Evolutionary conservation across 1,284 basidiomycete genomes (phyloP).

Genomic region (Apiotrichum gamsii): DNA sequence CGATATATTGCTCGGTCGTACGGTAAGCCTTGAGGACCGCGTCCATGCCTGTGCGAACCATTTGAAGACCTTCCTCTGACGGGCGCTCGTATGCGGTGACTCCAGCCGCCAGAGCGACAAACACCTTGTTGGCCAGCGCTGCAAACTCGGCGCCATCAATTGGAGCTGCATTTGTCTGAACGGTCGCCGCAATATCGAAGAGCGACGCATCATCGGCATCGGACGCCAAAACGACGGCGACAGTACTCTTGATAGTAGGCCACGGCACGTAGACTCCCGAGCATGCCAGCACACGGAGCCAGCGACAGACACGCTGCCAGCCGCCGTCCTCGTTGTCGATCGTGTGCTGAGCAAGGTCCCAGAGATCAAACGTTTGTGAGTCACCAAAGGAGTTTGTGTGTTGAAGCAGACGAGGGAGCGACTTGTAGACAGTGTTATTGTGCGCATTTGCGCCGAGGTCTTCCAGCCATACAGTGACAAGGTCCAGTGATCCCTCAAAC

Average conservation of each 20-base stretch:
- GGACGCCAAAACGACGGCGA: slow-evolving; percentile 12
- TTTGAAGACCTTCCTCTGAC: slow-evolving; percentile 1
- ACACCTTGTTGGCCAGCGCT: slow-evolving; percentile 20
- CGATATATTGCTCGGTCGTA: slow-evolving; percentile 17
- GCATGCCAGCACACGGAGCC: slow-evolving; percentile 60
- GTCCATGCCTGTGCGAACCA: slow-evolving; percentile 7
- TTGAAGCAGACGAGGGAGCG: slow-evolving; percentile 58
- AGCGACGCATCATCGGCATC: slow-evolving; percentile 12
- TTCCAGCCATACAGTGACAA: slow-evolving; percentile 63
- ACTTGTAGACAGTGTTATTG: slow-evolving; percentile 37
- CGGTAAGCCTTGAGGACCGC: slow-evolving; percentile 29
- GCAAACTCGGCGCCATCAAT: slow-evolving; percentile 24
- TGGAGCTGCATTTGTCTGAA: slow-evolving; percentile 24
- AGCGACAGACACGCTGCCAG: slow-evolving; percentile 54
- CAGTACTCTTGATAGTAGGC: slow-evolving; percentile 16
- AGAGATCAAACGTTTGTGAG: slow-evolving; percentile 53
- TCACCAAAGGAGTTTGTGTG: slow-evolving; percentile 2
- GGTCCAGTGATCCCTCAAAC: slow-evolving; percentile 58
- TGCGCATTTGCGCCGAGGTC: slow-evolving; percentile 22
- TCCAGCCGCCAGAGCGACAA: slow-evolving; percentile 7
- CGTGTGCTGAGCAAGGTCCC: slow-evolving; percentile 53
- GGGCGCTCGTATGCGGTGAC: too few relatives aligned
- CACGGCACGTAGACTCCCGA: slow-evolving; percentile 64
- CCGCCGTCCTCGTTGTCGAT: slow-evolving; percentile 51
- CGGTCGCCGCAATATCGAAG: slow-evolving; percentile 29